Conservation (phyloP, 495 filamentous ascomycete species). For the Talaromyces liani region DNA sequence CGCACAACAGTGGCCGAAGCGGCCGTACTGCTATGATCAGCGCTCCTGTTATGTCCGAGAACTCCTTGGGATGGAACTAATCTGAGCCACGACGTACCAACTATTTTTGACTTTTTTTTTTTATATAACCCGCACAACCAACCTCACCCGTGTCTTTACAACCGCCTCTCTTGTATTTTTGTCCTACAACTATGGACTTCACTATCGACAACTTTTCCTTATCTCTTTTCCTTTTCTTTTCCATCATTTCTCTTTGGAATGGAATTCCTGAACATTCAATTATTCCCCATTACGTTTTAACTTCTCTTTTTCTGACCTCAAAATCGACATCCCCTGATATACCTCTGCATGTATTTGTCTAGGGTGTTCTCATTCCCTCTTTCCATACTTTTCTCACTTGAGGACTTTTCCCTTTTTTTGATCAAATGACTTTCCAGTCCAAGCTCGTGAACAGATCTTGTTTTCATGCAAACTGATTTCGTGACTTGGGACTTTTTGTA, state of each 20-base stretch:
- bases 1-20: conserved; percentile 60
- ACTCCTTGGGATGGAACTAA: conserved; percentile 97
- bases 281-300: conserved; percentile 10
- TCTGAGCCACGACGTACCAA: conserved; percentile 7
- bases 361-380: conserved; percentile 1
- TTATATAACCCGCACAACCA: neutral
- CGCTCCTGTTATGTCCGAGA: conserved; percentile 91
- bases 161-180: neutral
- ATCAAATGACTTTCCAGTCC: neutral
- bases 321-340: neutral
- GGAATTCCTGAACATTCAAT: conserved; percentile 1
- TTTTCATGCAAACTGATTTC: neutral
- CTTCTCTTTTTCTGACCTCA: neutral
- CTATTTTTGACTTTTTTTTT: neutral
- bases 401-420: neutral
- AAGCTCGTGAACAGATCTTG: neutral
- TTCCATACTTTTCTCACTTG: neutral
- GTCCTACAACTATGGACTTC: conserved; percentile 1
- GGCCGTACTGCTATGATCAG: conserved; percentile 66
- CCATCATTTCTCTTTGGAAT: neutral
- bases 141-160: neutral
- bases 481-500: neutral
- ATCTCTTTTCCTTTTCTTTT: conserved; percentile 3
- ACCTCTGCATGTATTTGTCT: neutral
- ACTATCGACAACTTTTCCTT: neutral